A percentile compares a stretch with the other conserved stretches of the same genome.
phyloP scores from a whole-genome alignment of 768 basidiomycete species.

The Trametes cubensis region DNA sequence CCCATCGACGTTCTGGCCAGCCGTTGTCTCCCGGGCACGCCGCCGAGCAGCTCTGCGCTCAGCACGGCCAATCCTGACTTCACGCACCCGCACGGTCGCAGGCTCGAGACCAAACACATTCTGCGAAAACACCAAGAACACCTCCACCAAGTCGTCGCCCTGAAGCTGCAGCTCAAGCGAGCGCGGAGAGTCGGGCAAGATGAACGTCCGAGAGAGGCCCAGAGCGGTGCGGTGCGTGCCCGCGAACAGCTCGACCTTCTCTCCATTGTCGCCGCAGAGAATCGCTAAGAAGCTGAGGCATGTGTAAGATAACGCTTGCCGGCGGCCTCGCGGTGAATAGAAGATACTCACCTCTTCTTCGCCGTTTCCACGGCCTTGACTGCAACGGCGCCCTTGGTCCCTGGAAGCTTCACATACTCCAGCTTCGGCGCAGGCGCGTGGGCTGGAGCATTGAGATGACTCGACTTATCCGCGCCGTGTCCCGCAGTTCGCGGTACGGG shows the following conservation, averaged over 20 bases:
- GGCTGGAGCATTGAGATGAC: conserved; percentile 39
- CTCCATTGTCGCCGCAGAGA: conserved; percentile 88
- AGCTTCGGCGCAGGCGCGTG: conserved; percentile 79
- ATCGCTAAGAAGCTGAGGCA: conserved; percentile 81
- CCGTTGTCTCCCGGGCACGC: conserved; percentile 68
- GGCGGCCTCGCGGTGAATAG: not conserved
- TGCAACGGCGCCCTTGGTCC: conserved; percentile 82
- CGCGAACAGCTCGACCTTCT: conserved; percentile 92
- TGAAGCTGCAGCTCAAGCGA: conserved; percentile 87
- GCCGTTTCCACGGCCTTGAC: conserved; percentile 88
- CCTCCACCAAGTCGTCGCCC: conserved; percentile 90
- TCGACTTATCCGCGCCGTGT: conserved; percentile 37
- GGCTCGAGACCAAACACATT: conserved; percentile 93
- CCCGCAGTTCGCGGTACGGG: conserved; percentile 43
- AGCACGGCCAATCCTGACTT: conserved; percentile 87
- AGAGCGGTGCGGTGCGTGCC: conserved; percentile 90
- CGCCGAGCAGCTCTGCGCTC: conserved; percentile 85
- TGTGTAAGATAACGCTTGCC: not conserved
- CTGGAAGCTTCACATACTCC: conserved; percentile 90
- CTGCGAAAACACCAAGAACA: conserved; percentile 88
- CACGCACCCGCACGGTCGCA: conserved; percentile 90
- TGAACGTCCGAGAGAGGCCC: conserved; percentile 89
- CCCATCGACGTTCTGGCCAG: conserved; percentile 49
- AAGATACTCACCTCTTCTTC: conserved; percentile 70
- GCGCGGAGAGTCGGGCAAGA: conserved; percentile 86